phyloP scores from a whole-genome alignment of 306 rosid species.

The Glycyrrhiza uralensis region DNA sequence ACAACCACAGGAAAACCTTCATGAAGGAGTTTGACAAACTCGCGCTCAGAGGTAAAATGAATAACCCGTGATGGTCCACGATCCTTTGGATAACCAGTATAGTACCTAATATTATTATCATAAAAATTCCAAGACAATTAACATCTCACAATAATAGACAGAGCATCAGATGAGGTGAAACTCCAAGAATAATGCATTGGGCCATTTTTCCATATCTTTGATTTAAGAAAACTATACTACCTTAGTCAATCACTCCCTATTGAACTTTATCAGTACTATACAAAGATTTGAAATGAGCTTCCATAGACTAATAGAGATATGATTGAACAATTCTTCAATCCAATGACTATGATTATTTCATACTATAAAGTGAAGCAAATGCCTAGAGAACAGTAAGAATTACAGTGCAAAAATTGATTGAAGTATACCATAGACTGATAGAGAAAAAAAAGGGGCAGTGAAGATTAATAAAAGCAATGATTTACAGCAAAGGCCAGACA shows the following conservation, averaged over 20 bases:
- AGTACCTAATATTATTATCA: slow-evolving; percentile 48
- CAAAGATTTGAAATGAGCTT: background rate
- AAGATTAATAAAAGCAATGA: too few relatives aligned
- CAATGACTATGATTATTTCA: background rate
- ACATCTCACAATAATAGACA: background rate
- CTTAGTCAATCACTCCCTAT: background rate
- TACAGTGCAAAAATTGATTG: background rate
- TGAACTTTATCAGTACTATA: background rate
- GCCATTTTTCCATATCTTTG: background rate
- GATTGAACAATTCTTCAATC: background rate
- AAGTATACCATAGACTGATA: too few relatives aligned
- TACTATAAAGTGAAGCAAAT: background rate
- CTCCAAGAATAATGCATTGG: background rate
- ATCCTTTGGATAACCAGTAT: slow-evolving; percentile 78
- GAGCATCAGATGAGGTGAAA: background rate
- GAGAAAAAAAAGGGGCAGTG: too few relatives aligned
- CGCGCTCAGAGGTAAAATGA: slow-evolving; percentile 82
- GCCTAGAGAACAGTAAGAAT: background rate
- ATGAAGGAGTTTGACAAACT: slow-evolving; percentile 77
- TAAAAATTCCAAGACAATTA: background rate
- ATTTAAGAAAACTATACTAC: background rate
- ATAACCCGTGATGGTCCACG: slow-evolving; percentile 74
- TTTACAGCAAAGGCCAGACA: too few relatives aligned
- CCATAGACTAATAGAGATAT: background rate
- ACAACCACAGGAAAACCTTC: slow-evolving; percentile 76